Percentiles rank a stretch among this genome's conserved stretches.
Evolutionary conservation across 306 rosid genomes (phyloP).

Genomic region (Ammopiptanthus mongolicus): DNA sequence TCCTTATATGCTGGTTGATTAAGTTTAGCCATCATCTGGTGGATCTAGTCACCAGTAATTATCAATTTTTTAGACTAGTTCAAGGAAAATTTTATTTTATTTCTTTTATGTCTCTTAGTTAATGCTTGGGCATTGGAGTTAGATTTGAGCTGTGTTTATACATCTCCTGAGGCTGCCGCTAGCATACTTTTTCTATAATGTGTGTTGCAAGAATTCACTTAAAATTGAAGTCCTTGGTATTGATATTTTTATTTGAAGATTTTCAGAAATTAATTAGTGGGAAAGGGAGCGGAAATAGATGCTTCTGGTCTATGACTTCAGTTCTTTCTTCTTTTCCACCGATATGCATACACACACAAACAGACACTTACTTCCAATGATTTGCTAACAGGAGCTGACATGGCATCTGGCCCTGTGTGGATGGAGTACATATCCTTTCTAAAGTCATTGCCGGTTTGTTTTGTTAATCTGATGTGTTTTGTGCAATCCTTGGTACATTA

Average conservation of each 20-base stretch:
- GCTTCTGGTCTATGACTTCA: not conserved
- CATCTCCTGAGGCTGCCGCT: not conserved
- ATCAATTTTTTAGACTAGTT: not conserved
- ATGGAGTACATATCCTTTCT: constrained; percentile 84
- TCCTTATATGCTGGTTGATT: not conserved
- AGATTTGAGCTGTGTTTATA: not conserved
- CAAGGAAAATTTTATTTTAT: not conserved
- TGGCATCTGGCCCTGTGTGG: constrained; percentile 97
- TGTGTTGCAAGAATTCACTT: not conserved
- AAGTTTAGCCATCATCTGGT: not conserved
- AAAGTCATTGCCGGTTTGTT: constrained; percentile 78
- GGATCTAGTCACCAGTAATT: not conserved
- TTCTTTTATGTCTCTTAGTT: not conserved
- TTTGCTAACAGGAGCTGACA: constrained; percentile 70
- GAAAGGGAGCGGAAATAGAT: not conserved
- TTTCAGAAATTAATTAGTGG: not conserved
- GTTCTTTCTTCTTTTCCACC: not conserved
- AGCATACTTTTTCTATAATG: not conserved
- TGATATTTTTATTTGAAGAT: not conserved
- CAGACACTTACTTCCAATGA: constrained; percentile 18
- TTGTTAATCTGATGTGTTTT: constrained; percentile 16
- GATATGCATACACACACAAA: not conserved
- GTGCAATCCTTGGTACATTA: constrained; percentile 1
- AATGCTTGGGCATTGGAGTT: not conserved
- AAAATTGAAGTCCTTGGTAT: not conserved